phyloP scores from a whole-genome alignment of 2,329 filamentous ascomycete species.

The Emericellopsis atlantica region DNA sequence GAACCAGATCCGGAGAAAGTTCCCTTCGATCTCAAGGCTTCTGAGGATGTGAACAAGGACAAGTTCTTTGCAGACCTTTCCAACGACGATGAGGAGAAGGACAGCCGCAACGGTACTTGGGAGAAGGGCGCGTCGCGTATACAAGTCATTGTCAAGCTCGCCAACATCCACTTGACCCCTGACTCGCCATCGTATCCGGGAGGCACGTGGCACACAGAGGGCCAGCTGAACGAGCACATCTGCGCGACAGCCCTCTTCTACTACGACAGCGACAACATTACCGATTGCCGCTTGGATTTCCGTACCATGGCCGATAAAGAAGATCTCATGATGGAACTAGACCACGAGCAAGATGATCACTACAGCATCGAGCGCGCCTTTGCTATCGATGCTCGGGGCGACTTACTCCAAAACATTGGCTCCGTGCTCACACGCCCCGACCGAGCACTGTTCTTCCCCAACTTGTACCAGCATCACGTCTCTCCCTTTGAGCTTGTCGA shows the following conservation, averaged over 20 bases:
- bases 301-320: slow-evolving; percentile 21
- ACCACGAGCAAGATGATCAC: slow-evolving; percentile 19
- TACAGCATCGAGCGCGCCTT: slow-evolving; percentile 19
- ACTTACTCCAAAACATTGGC: slow-evolving; percentile 26
- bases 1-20: slow-evolving; percentile 4
- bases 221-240: slow-evolving; percentile 49
- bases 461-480: slow-evolving; percentile 37
- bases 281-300: slow-evolving; percentile 36
- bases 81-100: no score
- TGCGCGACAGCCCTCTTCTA: slow-evolving; percentile 51
- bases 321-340: slow-evolving; percentile 6
- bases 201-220: slow-evolving; percentile 43
- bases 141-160: slow-evolving; percentile 52
- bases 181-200: slow-evolving; percentile 40
- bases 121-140: slow-evolving; percentile 17
- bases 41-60: slow-evolving; percentile 10
- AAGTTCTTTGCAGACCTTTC: slow-evolving; percentile 13
- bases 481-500: slow-evolving; percentile 38
- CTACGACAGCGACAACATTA: slow-evolving; percentile 48
- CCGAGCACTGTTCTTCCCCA: slow-evolving; percentile 44
- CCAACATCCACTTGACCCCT: slow-evolving; percentile 47
- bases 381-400: slow-evolving; percentile 11
- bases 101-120: no score
- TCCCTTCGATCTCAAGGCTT: slow-evolving; percentile 4
- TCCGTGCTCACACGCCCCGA: slow-evolving; percentile 29